Percentiles rank a stretch among this genome's conserved stretches.
These are phyloP conservation scores for Sequoiadendron giganteum DNA, from an alignment of 75 land plant genomes.

Conservation along the genomic window DNA sequence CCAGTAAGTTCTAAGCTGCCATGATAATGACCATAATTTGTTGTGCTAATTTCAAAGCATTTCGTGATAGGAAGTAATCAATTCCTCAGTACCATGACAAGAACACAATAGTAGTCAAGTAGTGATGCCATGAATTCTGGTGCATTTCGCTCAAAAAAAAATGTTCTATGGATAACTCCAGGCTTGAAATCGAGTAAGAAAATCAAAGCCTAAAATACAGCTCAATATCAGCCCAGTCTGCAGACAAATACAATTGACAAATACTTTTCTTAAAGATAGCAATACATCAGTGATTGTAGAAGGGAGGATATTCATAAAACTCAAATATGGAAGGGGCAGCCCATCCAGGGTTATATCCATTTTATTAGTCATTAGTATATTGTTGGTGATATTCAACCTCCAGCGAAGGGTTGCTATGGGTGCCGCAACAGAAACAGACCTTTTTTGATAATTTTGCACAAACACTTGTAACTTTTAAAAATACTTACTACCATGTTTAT, in stretches of 20 bases:
- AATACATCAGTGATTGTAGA: no score
- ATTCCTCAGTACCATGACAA: background rate
- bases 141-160: background rate
- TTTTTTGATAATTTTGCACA: no score
- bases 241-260: background rate
- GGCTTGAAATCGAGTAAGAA: background rate
- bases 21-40: background rate
- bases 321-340: background rate
- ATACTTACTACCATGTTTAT: no score
- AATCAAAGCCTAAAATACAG: background rate
- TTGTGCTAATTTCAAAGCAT: background rate
- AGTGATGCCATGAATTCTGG: background rate
- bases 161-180: background rate
- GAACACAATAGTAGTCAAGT: background rate
- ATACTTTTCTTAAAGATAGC: background rate
- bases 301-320: no score
- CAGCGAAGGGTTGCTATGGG: no score
- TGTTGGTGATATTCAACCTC: no score
- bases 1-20: background rate
- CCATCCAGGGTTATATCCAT: background rate
- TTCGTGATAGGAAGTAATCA: background rate
- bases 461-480: no score
- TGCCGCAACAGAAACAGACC: no score
- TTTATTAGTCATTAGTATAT: background rate
- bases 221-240: background rate